phyloP scores from a whole-genome alignment of 257 asterid species.

The Paraleonurus japonicus region DNA sequence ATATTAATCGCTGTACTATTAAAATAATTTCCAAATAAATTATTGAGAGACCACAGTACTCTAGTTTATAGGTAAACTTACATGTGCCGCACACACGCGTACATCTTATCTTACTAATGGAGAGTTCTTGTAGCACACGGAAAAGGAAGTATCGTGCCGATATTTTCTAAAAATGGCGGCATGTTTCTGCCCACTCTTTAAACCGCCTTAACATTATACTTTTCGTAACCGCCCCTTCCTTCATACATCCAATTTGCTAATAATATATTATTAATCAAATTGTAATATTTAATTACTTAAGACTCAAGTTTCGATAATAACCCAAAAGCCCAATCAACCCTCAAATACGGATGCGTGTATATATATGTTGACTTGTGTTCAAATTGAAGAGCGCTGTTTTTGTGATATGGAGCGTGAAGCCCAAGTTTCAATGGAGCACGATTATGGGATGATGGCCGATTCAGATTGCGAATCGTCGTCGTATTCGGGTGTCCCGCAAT shows the following conservation, averaged over 20 bases:
- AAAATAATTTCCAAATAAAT: too few relatives aligned
- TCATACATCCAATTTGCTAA: background rate
- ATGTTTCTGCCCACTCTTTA: background rate
- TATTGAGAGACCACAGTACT: too few relatives aligned
- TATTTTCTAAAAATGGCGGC: background rate
- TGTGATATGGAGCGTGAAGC: conserved; percentile 13
- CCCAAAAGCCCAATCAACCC: background rate
- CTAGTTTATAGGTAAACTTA: too few relatives aligned
- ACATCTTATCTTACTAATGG: background rate
- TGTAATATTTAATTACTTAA: conserved; percentile 1
- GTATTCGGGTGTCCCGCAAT: background rate
- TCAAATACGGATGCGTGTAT: background rate
- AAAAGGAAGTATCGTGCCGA: background rate
- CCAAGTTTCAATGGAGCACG: conserved; percentile 35
- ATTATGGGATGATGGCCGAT: conserved; percentile 23
- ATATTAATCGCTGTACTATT: too few relatives aligned
- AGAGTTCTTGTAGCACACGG: background rate
- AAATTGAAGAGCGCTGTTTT: background rate
- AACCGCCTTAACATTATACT: background rate
- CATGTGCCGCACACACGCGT: too few relatives aligned
- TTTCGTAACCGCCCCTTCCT: background rate
- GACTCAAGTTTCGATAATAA: conserved; percentile 1
- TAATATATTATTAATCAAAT: too few relatives aligned
- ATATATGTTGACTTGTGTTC: background rate
- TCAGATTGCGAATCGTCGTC: conserved; percentile 29